Evolutionary conservation across 805 yeast genomes (phyloP).

Genomic region (Cyberlindnera galapagoensis): DNA sequence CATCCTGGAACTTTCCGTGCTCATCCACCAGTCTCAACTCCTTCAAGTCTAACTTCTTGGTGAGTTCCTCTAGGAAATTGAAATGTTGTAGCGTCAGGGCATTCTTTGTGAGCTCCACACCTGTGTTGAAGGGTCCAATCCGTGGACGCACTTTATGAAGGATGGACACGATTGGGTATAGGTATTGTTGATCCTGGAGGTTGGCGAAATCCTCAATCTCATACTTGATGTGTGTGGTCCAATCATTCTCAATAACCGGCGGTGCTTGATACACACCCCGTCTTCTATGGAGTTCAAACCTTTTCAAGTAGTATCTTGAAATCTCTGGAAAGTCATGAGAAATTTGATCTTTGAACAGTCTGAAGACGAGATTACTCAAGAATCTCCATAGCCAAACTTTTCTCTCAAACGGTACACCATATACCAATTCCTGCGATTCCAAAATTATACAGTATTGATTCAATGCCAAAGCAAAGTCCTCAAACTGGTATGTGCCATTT

Average conservation of each 20-base stretch:
- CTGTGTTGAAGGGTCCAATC: not conserved
- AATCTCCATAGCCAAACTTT: not conserved
- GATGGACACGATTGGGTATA: not conserved
- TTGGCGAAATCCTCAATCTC: not conserved
- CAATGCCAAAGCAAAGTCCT: not conserved
- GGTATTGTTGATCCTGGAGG: not conserved
- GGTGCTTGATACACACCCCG: too few relatives aligned
- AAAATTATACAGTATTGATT: not conserved
- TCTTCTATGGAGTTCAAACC: conserved; percentile 2
- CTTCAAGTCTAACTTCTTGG: not conserved
- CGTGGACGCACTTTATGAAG: not conserved
- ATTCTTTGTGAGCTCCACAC: not conserved
- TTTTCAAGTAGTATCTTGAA: not conserved
- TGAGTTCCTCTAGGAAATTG: not conserved
- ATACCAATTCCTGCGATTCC: not conserved
- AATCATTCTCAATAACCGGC: conserved; percentile 2
- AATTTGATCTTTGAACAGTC: conserved; percentile 1
- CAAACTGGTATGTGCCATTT: not conserved
- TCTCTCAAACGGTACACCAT: not conserved
- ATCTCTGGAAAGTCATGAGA: conserved; percentile 1
- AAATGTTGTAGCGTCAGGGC: not conserved
- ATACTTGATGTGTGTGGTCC: not conserved
- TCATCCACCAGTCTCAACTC: not conserved
- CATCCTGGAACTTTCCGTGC: not conserved
- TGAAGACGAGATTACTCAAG: not conserved